Conservation (phyloP, 2,329 filamentous ascomycete species). For the Talaromyces albobiverticillius region DNA sequence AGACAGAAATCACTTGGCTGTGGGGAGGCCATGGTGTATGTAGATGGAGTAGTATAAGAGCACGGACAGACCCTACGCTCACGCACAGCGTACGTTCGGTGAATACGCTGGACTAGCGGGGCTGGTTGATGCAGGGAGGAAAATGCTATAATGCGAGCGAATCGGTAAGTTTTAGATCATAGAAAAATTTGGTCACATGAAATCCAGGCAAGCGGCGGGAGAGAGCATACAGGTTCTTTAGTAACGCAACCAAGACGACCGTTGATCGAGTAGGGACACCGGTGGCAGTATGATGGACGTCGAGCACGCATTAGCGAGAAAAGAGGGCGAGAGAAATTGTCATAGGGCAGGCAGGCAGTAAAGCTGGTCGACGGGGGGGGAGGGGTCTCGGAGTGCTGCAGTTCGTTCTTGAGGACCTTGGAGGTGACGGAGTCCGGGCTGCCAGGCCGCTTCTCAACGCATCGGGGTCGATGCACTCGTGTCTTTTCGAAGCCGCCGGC, state of each 20-base stretch:
- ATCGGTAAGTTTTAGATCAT: not conserved
- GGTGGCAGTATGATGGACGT: not conserved
- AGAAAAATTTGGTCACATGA: not conserved
- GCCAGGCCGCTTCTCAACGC: not conserved
- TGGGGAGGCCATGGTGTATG: constrained; percentile 28
- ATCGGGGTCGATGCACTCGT: not conserved
- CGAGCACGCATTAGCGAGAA: not conserved
- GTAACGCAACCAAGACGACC: not conserved
- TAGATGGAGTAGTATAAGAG: not conserved
- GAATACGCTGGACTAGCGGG: constrained; percentile 2
- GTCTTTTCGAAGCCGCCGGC: not conserved
- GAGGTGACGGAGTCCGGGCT: constrained; percentile 23
- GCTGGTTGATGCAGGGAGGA: not conserved
- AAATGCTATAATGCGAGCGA: not conserved
- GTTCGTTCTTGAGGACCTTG: constrained; percentile 27
- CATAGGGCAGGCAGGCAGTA: not conserved
- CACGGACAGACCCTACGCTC: not conserved
- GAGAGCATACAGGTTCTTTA: not conserved
- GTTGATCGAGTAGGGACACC: not conserved
- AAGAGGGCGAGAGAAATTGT: not conserved
- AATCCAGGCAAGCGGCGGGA: not conserved
- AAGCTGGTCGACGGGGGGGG: not conserved
- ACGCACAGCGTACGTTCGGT: constrained; percentile 10
- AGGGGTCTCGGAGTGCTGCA: constrained; percentile 10
- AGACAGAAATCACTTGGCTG: constrained; percentile 36